Percentiles rank a stretch among this genome's conserved stretches.
Evolutionary conservation across 2,329 filamentous ascomycete genomes (phyloP).

Genomic region (Fusarium globosum): DNA sequence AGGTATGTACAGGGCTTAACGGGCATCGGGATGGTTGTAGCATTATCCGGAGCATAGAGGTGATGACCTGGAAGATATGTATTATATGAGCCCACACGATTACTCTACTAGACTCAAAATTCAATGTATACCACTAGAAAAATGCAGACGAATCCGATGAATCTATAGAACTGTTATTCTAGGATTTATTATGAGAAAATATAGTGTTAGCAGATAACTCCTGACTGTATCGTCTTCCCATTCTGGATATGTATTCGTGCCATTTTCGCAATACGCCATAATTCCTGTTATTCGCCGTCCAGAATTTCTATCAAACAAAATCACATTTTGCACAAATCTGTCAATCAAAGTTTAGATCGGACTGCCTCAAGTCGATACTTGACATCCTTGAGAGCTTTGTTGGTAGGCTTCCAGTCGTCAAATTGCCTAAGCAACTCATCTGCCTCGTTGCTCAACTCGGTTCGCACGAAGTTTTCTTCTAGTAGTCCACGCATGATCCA

Average conservation of each 20-base stretch:
- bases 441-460: constrained; percentile 81
- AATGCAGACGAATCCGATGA: neutral
- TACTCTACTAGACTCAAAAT: constrained; percentile 38
- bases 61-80: constrained; percentile 27
- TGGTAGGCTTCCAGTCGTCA: constrained; percentile 91
- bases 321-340: neutral
- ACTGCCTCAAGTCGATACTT: constrained; percentile 95
- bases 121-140: constrained; percentile 12
- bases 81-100: constrained; percentile 31
- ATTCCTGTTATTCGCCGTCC: neutral
- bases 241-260: constrained; percentile 22
- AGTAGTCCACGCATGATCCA: constrained; percentile 96
- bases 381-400: constrained; percentile 93
- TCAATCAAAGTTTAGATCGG: constrained; percentile 76
- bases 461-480: constrained; percentile 91
- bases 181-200: constrained; percentile 10
- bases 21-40: constrained; percentile 21
- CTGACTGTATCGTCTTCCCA: constrained; percentile 8
- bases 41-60: constrained; percentile 25
- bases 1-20: constrained; percentile 32
- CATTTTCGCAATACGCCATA: constrained; percentile 6
- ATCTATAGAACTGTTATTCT: neutral
- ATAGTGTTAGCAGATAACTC: constrained; percentile 23
- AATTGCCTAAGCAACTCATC: constrained; percentile 85
- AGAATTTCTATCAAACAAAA: neutral